A percentile compares a stretch with the other conserved stretches of the same genome.
These are phyloP conservation scores for Fomes fomentarius DNA, from an alignment of 1,284 basidiomycete genomes.

Conservation along the genomic window DNA sequence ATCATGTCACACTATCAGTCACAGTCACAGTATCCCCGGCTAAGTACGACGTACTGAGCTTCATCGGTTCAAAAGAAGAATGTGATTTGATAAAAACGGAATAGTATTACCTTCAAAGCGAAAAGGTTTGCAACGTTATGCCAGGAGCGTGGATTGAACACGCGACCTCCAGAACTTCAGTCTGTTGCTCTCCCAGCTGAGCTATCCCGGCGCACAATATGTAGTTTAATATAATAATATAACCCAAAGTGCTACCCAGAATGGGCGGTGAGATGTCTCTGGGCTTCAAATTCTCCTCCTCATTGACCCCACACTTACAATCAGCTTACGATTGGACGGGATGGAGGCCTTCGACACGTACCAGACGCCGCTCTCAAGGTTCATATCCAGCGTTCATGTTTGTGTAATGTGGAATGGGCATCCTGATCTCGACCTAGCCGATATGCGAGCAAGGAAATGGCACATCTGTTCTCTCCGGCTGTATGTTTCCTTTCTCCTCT, in stretches of 20 bases:
- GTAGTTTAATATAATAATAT: too few relatives aligned
- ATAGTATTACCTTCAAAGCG: too few relatives aligned
- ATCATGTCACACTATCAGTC: not conserved
- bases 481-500: constrained; percentile 46
- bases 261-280: too few relatives aligned
- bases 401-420: not conserved
- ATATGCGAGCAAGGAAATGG: constrained; percentile 99
- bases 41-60: too few relatives aligned
- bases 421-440: constrained; percentile 57
- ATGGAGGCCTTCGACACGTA: constrained; percentile 75
- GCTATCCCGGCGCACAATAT: not conserved
- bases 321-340: too few relatives aligned
- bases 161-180: not conserved
- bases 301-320: too few relatives aligned
- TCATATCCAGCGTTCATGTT: not conserved
- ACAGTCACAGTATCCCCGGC: too few relatives aligned
- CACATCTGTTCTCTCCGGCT: constrained; percentile 90
- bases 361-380: constrained; percentile 80
- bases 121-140: too few relatives aligned
- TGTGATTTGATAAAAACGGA: too few relatives aligned
- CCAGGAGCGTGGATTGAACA: not conserved
- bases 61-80: too few relatives aligned
- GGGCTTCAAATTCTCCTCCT: too few relatives aligned
- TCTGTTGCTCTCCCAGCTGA: not conserved
- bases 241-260: too few relatives aligned